phyloP scores from a whole-genome alignment of 306 rosid species.

The Dryas octopetala region DNA sequence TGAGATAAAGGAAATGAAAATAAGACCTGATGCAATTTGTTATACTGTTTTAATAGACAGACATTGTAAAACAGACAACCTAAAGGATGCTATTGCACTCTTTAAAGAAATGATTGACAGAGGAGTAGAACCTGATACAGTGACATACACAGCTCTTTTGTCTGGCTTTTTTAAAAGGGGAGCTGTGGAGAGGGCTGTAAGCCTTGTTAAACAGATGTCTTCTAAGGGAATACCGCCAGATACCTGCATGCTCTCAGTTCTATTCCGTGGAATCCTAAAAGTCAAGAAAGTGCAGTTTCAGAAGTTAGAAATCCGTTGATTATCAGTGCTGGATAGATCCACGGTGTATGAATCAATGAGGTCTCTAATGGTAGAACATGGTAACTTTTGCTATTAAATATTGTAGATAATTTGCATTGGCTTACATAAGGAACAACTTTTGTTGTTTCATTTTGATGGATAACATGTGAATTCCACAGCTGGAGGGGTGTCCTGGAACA shows the following conservation, averaged over 20 bases:
- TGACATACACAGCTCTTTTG: constrained; percentile 65
- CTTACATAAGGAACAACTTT: neutral
- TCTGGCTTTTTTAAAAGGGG: constrained; percentile 46
- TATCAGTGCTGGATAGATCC: constrained; percentile 17
- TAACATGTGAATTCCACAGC: neutral
- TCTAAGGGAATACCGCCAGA: constrained; percentile 50
- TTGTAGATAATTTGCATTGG: neutral
- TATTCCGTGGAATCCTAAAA: constrained; percentile 51
- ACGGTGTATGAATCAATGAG: constrained; percentile 11
- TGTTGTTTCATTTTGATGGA: neutral
- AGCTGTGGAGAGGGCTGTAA: constrained; percentile 38
- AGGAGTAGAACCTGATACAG: constrained; percentile 69
- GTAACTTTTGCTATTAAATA: neutral
- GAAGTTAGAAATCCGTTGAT: constrained; percentile 19
- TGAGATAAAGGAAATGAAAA: constrained; percentile 59
- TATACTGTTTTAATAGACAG: constrained; percentile 76
- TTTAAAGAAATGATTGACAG: constrained; percentile 52
- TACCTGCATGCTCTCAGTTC: constrained; percentile 23
- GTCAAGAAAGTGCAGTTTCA: constrained; percentile 49
- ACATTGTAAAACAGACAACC: constrained; percentile 46
- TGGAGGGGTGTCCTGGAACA: neutral
- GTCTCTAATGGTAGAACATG: constrained; percentile 1
- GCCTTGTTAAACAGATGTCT: constrained; percentile 52
- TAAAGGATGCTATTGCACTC: constrained; percentile 51
- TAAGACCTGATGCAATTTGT: constrained; percentile 59